Base-by-base conservation (phyloP, 2,329 filamentous ascomycete species). In the Ophiocordyceps robertsii region DNA sequence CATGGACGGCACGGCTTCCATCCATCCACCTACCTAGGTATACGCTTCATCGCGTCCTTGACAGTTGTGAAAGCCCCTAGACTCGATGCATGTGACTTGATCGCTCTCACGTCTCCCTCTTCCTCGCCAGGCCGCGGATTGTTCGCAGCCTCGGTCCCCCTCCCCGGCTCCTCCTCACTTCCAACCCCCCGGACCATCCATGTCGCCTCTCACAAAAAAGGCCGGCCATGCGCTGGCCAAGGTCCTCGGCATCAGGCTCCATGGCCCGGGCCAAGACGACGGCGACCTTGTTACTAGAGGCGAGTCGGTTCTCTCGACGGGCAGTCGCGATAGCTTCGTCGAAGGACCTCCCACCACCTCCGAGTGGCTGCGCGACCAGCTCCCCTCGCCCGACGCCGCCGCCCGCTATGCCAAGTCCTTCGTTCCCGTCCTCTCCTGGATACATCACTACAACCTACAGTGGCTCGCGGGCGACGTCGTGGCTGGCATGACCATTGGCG, bases 341-440 rank as follows among this genome's bases (percentile, higher is more conserved):
- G 90, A 98, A 57, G 72, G 82, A 17, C 82, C 86, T 46, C 90
- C 92, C 0, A 84, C 79, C 4, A 75, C 78, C 0, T 54, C 62
- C 7, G 88, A 95, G 56, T 94, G 80, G 76, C 49, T 96, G 13
- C 56, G 59, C 6, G 72, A 80, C 2, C 62, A 83, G 16, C 56
- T 75, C 0, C 92, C 90, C 0, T 69, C 68, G 0, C 59, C 67
- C 8, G 49, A 57, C 1, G 72, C 83, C 31, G 42, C 81, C 4
- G 39, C 60, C 6, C 52, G 65, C 3, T 98, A 95, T 56, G 43
- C 80, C 44, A 65, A 69, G 49, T 82, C 75, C 13, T 66, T 96
- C 1, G 94, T 98, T 51, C 92, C 92, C 0, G 96, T 95, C 57
- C 59, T 84, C 6, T 70, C 77, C n/a, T 98, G 92, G 92, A 90